A percentile compares a stretch with the other conserved stretches of the same genome.
These are phyloP conservation scores for Tillandsia leiboldiana DNA, from an alignment of 176 grass and related monocot species.

Conservation along the genomic window DNA sequence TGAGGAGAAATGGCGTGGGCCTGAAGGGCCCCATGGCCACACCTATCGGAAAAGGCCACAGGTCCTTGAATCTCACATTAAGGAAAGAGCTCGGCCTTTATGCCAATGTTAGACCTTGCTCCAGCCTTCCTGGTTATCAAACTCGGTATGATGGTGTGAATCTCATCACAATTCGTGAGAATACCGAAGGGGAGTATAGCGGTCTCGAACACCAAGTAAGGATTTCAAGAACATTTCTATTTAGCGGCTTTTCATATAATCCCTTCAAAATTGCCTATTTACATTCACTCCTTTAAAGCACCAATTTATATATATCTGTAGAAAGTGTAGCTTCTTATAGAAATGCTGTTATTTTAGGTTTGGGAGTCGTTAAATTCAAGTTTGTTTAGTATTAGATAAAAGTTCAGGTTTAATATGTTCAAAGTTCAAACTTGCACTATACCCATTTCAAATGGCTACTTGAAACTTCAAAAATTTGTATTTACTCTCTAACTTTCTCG, in stretches of 20 bases:
- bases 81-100: constrained; percentile 96
- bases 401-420: too few species aligned
- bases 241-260: background rate
- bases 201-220: constrained; percentile 96
- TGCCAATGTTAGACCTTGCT: constrained; percentile 93
- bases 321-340: too few species aligned
- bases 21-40: constrained; percentile 99
- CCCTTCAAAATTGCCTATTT: background rate
- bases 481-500: too few species aligned
- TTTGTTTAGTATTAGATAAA: too few species aligned
- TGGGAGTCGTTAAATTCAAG: too few species aligned
- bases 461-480: too few species aligned
- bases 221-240: background rate
- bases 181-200: constrained; percentile 96
- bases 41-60: constrained; percentile 95
- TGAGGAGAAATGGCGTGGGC: constrained; percentile 83
- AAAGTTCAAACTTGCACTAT: too few species aligned
- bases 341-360: too few species aligned
- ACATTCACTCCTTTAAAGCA: too few species aligned
- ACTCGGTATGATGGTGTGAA: constrained; percentile 93
- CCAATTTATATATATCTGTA: too few species aligned
- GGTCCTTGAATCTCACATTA: constrained; percentile 89
- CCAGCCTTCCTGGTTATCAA: constrained; percentile 80
- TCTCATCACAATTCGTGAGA: constrained; percentile 96
- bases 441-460: too few species aligned